phyloP scores from a whole-genome alignment of 768 basidiomycete species.

The Phlebiopsis gigantea region DNA sequence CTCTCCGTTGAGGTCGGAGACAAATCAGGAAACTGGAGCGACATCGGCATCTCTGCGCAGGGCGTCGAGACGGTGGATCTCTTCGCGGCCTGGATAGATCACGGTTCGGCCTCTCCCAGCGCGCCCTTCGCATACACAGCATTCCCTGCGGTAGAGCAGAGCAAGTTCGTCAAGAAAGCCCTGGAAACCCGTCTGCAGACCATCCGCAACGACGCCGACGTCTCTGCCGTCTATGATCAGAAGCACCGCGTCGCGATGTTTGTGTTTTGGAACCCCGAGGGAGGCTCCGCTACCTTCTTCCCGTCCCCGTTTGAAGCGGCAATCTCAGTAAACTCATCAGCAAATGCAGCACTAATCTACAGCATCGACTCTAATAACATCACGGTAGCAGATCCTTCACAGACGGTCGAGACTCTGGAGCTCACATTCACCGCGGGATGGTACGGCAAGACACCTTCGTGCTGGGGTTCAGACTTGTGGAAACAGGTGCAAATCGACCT shows the following conservation, averaged over 20 bases:
- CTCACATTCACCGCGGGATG: conserved; percentile 30
- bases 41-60: conserved; percentile 56
- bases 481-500: conserved; percentile 34
- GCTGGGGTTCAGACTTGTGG: conserved; percentile 14
- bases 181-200: conserved; percentile 26
- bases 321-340: conserved; percentile 33
- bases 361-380: conserved; percentile 36
- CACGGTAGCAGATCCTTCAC: conserved; percentile 64
- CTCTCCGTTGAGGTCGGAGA: conserved; percentile 40
- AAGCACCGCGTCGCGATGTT: conserved; percentile 36
- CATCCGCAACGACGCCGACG: conserved; percentile 40
- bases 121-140: conserved; percentile 46
- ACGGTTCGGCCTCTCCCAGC: conserved; percentile 29
- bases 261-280: conserved; percentile 52
- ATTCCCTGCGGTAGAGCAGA: conserved; percentile 44
- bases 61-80: conserved; percentile 55
- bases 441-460: conserved; percentile 8
- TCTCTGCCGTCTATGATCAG: conserved; percentile 48
- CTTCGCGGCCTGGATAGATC: conserved; percentile 56
- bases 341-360: conserved; percentile 41
- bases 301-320: conserved; percentile 23
- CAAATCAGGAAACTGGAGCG: conserved; percentile 55
- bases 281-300: conserved; percentile 38
- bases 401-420: conserved; percentile 34
- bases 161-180: conserved; percentile 36